A percentile compares a stretch with the other conserved stretches of the same genome.
Conservation (phyloP, 345 rosid genomes). For the Eucalyptus polybractea region DNA sequence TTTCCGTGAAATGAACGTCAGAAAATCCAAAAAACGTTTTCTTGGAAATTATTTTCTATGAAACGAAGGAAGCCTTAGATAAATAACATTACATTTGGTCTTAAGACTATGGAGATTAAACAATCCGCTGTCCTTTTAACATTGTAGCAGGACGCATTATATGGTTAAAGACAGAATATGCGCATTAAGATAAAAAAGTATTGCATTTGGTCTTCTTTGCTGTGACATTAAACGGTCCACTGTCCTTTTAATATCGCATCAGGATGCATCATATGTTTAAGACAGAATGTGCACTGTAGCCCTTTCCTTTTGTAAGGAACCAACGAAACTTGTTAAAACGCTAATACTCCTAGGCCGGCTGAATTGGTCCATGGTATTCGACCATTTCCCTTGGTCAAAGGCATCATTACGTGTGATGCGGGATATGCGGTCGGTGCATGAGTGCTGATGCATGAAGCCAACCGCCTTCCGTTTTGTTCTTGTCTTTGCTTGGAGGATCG, state of each 20-base stretch:
- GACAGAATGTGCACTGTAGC: neutral
- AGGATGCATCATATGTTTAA: neutral
- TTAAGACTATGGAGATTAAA: neutral
- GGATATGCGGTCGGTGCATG: too few relatives aligned
- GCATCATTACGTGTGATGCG: neutral
- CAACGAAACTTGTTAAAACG: neutral
- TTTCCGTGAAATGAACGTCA: accelerated
- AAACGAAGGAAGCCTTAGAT: accelerated
- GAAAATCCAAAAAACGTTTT: accelerated
- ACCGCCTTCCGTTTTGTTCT: neutral
- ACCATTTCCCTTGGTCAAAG: neutral
- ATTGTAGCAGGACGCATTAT: neutral
- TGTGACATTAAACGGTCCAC: neutral
- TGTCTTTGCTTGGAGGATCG: neutral
- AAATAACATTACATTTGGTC: neutral
- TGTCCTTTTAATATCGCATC: neutral
- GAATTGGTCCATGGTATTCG: neutral
- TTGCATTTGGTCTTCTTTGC: too few relatives aligned
- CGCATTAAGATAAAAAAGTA: too few relatives aligned
- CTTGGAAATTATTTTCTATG: accelerated
- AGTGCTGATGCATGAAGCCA: neutral
- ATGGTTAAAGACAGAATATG: too few relatives aligned
- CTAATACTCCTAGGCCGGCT: neutral
- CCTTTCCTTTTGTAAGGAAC: neutral
- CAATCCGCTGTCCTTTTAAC: too few relatives aligned